These are phyloP conservation scores for Excoecaria agallocha DNA, from an alignment of 345 rosid species.

Conservation along the genomic window DNA sequence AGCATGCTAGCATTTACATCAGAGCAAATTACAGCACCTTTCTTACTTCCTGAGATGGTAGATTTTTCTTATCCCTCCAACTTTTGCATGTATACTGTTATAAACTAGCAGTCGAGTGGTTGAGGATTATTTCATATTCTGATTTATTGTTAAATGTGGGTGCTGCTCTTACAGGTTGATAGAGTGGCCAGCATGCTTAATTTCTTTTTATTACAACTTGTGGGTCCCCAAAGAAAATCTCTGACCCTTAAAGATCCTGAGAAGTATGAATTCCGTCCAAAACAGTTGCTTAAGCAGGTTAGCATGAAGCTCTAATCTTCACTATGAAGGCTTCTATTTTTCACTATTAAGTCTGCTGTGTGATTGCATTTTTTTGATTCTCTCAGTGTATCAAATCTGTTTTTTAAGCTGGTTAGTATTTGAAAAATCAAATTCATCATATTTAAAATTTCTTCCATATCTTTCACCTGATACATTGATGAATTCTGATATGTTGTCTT, in stretches of 20 bases:
- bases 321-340: too few species aligned
- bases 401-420: background rate
- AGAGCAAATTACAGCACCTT: slow-evolving; percentile 91
- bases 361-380: background rate
- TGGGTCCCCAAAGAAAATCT: slow-evolving; percentile 95
- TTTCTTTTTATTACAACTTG: slow-evolving; percentile 91
- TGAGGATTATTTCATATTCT: background rate
- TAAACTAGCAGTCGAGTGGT: background rate
- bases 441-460: background rate
- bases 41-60: slow-evolving; percentile 99
- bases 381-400: background rate
- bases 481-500: background rate
- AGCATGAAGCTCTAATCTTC: background rate
- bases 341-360: background rate
- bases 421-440: background rate
- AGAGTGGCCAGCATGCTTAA: slow-evolving; percentile 98
- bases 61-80: background rate
- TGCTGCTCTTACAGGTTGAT: slow-evolving; percentile 57
- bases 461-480: background rate
- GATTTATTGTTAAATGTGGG: background rate
- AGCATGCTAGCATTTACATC: slow-evolving; percentile 91
- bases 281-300: slow-evolving; percentile 92
- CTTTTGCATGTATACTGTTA: slow-evolving; percentile 5
- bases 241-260: slow-evolving; percentile 89
- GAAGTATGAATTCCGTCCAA: slow-evolving; percentile 94